Evolutionary conservation across 2,329 filamentous ascomycete genomes (phyloP).

Genomic region (Cadophora sp.): DNA sequence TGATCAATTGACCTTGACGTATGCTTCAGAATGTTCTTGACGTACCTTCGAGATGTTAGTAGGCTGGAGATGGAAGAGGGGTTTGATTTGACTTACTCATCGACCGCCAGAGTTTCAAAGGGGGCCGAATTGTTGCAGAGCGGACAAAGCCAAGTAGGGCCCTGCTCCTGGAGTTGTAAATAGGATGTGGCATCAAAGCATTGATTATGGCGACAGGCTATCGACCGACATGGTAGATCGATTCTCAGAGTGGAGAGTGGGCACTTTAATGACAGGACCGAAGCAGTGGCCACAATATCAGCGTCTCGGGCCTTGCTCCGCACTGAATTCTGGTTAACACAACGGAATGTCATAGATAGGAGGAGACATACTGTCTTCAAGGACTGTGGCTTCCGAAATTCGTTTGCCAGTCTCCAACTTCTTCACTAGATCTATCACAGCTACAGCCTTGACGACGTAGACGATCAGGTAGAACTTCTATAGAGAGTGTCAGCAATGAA

Average conservation of each 20-base stretch:
- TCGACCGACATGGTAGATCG: conserved; percentile 78
- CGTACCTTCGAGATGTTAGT: conserved; percentile 65
- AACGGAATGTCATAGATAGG: background rate
- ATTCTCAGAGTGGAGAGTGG: conserved; percentile 88
- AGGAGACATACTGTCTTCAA: conserved; percentile 75
- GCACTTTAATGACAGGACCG: conserved; percentile 89
- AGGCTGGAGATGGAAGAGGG: conserved; percentile 24
- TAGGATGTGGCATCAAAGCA: conserved; percentile 96
- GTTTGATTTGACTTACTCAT: conserved; percentile 67
- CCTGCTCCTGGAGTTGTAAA: conserved; percentile 92
- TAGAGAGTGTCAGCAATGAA: conserved; percentile 31
- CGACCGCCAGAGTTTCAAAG: conserved; percentile 84
- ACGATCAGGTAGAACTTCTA: conserved; percentile 77
- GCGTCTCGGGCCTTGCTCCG: conserved; percentile 81
- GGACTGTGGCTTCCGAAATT: conserved; percentile 81
- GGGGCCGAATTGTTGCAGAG: conserved; percentile 85
- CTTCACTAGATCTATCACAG: conserved; percentile 74
- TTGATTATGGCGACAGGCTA: conserved; percentile 84
- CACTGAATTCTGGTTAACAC: conserved; percentile 60
- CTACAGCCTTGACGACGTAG: conserved; percentile 76
- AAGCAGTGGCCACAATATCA: conserved; percentile 88
- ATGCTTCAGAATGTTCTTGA: conserved; percentile 81
- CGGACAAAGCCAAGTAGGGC: conserved; percentile 95
- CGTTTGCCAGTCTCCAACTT: conserved; percentile 70
- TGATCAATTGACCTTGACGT: conserved; percentile 78